Percentiles rank a stretch among this genome's conserved stretches.
phyloP scores from a whole-genome alignment of 2,329 filamentous ascomycete species.

The Trichoderma sp. region DNA sequence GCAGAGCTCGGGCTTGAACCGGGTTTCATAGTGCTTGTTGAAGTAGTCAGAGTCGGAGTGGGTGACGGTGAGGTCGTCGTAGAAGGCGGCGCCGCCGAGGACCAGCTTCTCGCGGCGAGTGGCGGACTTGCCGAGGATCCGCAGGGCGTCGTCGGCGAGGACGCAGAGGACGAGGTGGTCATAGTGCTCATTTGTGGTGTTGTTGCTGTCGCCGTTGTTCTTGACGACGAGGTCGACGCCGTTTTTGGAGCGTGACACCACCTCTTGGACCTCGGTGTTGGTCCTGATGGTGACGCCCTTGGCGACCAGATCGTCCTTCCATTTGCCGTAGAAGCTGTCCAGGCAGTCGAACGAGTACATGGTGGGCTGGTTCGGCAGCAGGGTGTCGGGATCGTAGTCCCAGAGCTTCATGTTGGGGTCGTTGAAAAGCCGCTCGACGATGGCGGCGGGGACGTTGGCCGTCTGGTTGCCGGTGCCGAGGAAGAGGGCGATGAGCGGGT shows the following conservation, averaged over 20 bases:
- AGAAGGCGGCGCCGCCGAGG: conserved; percentile 70
- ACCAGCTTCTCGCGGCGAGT: conserved; percentile 65
- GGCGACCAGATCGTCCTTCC: conserved; percentile 56
- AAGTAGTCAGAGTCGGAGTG: conserved; percentile 68
- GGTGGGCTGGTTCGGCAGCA: conserved; percentile 61
- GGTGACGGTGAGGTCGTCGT: conserved; percentile 71
- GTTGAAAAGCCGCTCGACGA: conserved; percentile 63
- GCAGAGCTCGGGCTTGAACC: conserved; percentile 55
- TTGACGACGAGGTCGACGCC: conserved; percentile 58
- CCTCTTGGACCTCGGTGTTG: conserved; percentile 56
- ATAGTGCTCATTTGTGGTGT: conserved; percentile 57
- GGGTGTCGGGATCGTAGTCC: conserved; percentile 58
- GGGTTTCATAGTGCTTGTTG: conserved; percentile 67
- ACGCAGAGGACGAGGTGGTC: conserved; percentile 70
- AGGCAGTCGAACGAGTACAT: conserved; percentile 70
- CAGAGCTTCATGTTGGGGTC: conserved; percentile 62
- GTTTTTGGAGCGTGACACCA: conserved; percentile 53
- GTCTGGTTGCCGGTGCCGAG: conserved; percentile 76
- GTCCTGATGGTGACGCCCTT: conserved; percentile 60
- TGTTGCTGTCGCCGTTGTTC: conserved; percentile 44
- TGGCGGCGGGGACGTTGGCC: conserved; percentile 68
- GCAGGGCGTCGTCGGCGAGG: conserved; percentile 64
- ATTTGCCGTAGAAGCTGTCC: conserved; percentile 61
- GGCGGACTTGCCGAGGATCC: conserved; percentile 59
- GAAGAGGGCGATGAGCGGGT: conserved; percentile 73